These are phyloP conservation scores for Solanum tarijense DNA, from an alignment of 257 asterid species.

Conservation along the genomic window DNA sequence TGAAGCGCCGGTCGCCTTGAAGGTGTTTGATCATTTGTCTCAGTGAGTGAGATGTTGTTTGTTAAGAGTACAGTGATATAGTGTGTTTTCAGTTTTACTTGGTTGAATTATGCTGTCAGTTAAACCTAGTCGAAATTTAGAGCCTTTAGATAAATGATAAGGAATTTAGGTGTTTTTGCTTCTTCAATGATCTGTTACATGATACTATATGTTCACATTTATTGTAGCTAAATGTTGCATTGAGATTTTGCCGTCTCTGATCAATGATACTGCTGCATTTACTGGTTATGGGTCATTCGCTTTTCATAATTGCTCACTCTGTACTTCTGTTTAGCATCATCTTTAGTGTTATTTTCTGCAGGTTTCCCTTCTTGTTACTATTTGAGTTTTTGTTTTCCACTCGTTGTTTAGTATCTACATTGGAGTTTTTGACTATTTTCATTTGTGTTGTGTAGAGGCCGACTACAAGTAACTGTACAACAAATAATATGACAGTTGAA, in stretches of 20 bases:
- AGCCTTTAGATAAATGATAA: neutral
- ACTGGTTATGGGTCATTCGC: neutral
- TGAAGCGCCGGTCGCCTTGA: conserved; percentile 4
- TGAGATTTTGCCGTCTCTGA: neutral
- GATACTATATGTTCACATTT: neutral
- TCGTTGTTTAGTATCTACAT: rapidly evolving
- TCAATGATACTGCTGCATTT: neutral
- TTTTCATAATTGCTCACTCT: neutral
- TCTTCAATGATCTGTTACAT: neutral
- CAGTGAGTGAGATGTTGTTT: neutral
- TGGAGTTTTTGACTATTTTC: rapidly evolving
- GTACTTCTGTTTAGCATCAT: neutral
- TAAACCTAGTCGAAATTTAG: neutral
- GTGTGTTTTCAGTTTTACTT: neutral
- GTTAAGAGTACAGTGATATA: neutral
- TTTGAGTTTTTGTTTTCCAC: no score
- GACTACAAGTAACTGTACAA: neutral
- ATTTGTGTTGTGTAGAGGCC: neutral
- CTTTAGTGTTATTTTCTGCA: neutral
- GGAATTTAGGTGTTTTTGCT: neutral
- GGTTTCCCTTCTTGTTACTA: neutral
- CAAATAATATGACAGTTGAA: neutral
- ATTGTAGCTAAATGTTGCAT: neutral
- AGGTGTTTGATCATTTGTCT: conserved; percentile 20
- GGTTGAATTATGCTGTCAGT: neutral